Conservation (phyloP, 2,329 filamentous ascomycete species). For the Aspergillus flavus region DNA sequence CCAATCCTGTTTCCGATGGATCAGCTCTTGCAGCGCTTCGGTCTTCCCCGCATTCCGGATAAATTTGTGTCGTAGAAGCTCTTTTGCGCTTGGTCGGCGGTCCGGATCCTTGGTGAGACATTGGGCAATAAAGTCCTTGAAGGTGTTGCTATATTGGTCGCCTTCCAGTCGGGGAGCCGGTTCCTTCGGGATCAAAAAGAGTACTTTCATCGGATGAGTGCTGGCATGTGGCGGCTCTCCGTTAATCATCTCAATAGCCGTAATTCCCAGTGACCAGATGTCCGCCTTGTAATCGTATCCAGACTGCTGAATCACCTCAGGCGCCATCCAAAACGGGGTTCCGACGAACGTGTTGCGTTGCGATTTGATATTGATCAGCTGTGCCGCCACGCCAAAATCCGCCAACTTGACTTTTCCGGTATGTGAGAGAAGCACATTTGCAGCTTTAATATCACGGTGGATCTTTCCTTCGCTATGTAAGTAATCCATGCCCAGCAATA, state of each 20-base stretch:
- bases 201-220: conserved; percentile 89
- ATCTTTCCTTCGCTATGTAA: conserved; percentile 93
- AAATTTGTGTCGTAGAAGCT: conserved; percentile 85
- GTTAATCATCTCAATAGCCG: conserved; percentile 84
- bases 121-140: conserved; percentile 89
- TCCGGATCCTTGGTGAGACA: conserved; percentile 94
- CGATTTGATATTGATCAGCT: conserved; percentile 96
- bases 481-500: conserved; percentile 88
- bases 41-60: conserved; percentile 84
- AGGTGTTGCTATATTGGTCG: conserved; percentile 77
- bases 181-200: conserved; percentile 89
- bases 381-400: conserved; percentile 95
- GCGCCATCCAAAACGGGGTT: conserved; percentile 97
- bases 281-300: conserved; percentile 86
- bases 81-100: conserved; percentile 78
- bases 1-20: conserved; percentile 77
- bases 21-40: conserved; percentile 83
- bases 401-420: conserved; percentile 91
- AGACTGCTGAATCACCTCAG: conserved; percentile 88
- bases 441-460: conserved; percentile 94
- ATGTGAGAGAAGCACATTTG: conserved; percentile 91
- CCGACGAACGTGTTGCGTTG: conserved; percentile 97
- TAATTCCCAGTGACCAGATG: conserved; percentile 91
- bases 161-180: conserved; percentile 82
- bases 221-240: conserved; percentile 86